Evolutionary conservation across 331 rosid genomes (phyloP), one percentile per base, ranked within the genome.

Genomic region (Quercus lobata): DNA sequence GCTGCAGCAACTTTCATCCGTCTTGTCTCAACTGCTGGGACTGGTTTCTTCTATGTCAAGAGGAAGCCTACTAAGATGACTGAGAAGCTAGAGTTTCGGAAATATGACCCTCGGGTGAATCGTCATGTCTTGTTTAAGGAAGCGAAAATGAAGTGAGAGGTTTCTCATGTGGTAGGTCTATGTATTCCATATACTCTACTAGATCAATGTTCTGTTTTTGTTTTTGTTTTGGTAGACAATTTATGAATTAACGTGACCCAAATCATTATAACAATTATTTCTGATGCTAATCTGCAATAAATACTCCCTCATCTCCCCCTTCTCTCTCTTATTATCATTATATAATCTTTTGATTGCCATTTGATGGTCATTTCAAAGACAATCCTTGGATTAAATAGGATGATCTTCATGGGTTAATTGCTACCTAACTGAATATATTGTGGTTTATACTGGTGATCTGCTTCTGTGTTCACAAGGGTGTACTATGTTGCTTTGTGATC

Each of bases 41-140:
- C 98, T 24, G 98, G 99, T 24, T 96, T 96, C 86, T 96, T 96
- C 87, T 93, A 96, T 71, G 98, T 93, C 19, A 96, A 96, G 93
- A 89, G 92, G 84, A 96, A 96, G 83, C 98, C 99, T 16, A 87
- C 97, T 30, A 89, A 83, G 79, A 78, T 91, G 19, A 86, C 89
- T 17, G 99, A 91, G 87, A 93, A 93, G 89, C 99, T 95, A 8
- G 97, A 95, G 90, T 95, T 95, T 68, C 89, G 96, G 10, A 95
- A 95, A 74, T 95, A 79, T 46, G 98, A 93, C 74, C 99, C 99
- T 8, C 81, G 96, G 70, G 99, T 95, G 24, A 95, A 93, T 73
- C 96, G 93, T 14, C 99, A 93, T 75, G 99, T 95, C 83, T 85
- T 93, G 11, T 95, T 95, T 52, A 93, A 97, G 4, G 99, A 95